phyloP scores from a whole-genome alignment of 257 asterid species.

The Paraleonurus japonicus region DNA sequence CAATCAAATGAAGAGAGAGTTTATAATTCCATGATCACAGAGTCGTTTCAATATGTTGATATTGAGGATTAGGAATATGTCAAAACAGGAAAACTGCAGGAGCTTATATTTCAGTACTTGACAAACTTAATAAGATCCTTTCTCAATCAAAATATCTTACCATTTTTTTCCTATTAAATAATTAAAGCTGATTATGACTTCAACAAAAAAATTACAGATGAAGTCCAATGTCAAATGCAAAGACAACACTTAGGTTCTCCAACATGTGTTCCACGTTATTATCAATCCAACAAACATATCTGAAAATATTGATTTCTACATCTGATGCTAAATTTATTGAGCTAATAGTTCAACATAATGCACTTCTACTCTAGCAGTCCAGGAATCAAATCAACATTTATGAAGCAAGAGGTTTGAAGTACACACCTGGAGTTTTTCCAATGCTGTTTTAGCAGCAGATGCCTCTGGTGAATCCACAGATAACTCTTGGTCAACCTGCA shows the following conservation, averaged over 20 bases:
- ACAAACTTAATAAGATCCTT: background rate
- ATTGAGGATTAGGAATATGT: background rate
- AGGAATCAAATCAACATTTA: conserved; percentile 4
- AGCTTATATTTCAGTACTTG: background rate
- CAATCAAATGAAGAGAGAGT: background rate
- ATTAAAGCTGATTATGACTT: background rate
- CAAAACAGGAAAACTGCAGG: background rate
- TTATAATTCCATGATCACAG: background rate
- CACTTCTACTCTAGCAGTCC: conserved; percentile 6
- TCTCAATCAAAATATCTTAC: background rate
- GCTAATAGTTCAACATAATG: background rate
- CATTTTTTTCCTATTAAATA: background rate
- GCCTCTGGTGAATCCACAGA: conserved; percentile 45
- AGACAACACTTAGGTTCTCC: background rate
- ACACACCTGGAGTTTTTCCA: conserved; percentile 80
- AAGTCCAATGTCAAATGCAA: conserved; percentile 2
- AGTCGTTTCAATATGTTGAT: background rate
- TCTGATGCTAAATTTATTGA: conserved; percentile 1
- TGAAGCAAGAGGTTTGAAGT: background rate
- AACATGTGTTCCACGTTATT: background rate
- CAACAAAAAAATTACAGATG: background rate
- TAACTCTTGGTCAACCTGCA: conserved; percentile 63
- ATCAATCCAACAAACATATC: background rate
- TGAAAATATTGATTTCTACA: conserved; percentile 1
- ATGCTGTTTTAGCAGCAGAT: conserved; percentile 70